phyloP scores from a whole-genome alignment of 202 grass and related monocot genomes.

The Bolboschoenoplectus hybrid region DNA sequence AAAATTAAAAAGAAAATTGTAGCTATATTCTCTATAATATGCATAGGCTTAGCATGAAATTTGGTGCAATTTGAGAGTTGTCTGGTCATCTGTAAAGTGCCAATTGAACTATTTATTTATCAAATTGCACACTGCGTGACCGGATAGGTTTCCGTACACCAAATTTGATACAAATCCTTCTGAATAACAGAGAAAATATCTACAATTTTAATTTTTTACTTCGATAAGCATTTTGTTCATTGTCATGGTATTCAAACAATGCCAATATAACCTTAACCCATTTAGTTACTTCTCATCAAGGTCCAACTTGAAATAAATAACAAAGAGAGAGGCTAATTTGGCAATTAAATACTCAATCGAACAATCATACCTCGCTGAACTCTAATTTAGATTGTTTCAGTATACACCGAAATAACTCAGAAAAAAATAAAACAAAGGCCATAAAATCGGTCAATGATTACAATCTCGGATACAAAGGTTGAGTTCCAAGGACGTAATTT shows the following conservation, averaged over 20 bases:
- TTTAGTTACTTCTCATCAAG: background rate
- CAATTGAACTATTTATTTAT: background rate
- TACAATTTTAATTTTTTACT: background rate
- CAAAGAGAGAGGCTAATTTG: background rate
- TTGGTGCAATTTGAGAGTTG: background rate
- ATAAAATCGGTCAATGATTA: background rate
- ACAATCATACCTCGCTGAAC: background rate
- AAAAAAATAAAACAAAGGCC: background rate
- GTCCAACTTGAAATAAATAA: background rate
- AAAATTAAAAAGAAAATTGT: background rate
- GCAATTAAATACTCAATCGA: background rate
- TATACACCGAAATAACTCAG: conserved; percentile 4
- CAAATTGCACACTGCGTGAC: background rate
- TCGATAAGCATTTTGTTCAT: background rate
- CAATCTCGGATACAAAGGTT: background rate
- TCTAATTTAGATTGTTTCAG: conserved; percentile 2
- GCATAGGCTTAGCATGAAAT: background rate
- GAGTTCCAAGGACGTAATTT: conserved; percentile 1
- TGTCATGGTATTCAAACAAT: background rate
- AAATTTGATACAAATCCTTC: background rate
- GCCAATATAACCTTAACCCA: background rate
- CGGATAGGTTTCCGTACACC: too few relatives aligned
- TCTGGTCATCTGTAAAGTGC: background rate
- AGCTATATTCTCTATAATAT: background rate
- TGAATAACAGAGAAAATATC: background rate